Base-by-base conservation (phyloP, 345 rosid species). In the Gossypium mustelinum region DNA sequence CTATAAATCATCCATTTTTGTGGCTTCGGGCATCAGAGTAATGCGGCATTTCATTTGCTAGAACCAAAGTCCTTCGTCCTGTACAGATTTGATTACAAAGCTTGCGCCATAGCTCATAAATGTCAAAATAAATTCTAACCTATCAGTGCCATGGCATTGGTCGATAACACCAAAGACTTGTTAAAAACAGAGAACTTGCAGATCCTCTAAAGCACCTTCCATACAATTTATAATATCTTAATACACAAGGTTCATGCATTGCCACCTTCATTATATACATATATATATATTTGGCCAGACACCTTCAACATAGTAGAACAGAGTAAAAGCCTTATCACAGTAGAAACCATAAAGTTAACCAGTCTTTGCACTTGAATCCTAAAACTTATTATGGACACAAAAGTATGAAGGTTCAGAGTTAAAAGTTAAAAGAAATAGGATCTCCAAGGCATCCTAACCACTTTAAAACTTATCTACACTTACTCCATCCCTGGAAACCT, bases 401-500 rank as follows among this genome's bases (percentile, higher is more conserved):
- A 29, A 11, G 61, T 70, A 52, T 20, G 17, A 29, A 70, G 61
- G 44, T 52, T 52, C 18, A 67, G 17, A 67, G 17, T 51, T 61
- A 17, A 29, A 62, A 62, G 68, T 61, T 72, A 72, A 75, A 62
- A 60, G 59, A 17, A 29, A 44, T 67, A 50, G 58, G 52, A 54
- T 24, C 34, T 57, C 63, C 47, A 18, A 54, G 20, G 74, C 76
- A 72, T 41, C 41, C 44, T 51, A 34, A 73, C 34, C n/a, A 56
- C 59, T 70, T 89, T 70, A 95, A 83, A 95, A 95, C 76, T 90
- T 95, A 80, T 93, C 94, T 68, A 93, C 86, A 9, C 60, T 54
- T 51, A 95, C 84, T 74, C 97, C 98, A 81, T 84, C 84, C 61
- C 98, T 81, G 39, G 87, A 83, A 47, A 96, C 97, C 84, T 96